These are phyloP conservation scores for Pythium phragmiticola DNA, from an alignment of 352 stramenopile genomes.

Conservation along the genomic window DNA sequence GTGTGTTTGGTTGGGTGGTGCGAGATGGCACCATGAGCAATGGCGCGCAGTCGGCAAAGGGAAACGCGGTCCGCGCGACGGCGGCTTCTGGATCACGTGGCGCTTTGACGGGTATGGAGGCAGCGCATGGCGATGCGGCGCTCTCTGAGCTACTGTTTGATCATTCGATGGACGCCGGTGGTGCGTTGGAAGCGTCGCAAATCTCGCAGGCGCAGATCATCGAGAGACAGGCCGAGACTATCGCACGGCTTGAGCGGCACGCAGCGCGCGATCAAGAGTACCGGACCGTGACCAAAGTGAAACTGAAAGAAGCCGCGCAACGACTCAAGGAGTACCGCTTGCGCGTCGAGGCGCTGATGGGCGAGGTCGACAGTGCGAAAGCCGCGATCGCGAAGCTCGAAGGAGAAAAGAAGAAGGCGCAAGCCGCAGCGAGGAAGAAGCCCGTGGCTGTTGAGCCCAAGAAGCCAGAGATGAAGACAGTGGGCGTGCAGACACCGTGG, in stretches of 20 bases:
- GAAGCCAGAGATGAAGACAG: conserved; percentile 7
- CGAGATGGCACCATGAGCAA: conserved; percentile 21
- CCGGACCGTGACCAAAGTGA: conserved; percentile 55
- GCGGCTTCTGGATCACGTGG: neutral
- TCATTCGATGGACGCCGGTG: conserved; percentile 16
- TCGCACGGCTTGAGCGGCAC: conserved; percentile 46
- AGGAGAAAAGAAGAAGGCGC: conserved; percentile 20
- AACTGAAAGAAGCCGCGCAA: conserved; percentile 64
- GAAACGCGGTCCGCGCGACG: conserved; percentile 11
- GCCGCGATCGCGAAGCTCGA: conserved; percentile 25
- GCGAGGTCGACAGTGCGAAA: conserved; percentile 29
- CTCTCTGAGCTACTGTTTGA: conserved; percentile 22
- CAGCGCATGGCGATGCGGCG: neutral
- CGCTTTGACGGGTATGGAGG: neutral
- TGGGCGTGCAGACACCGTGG: conserved; percentile 28
- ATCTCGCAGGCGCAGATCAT: conserved; percentile 75
- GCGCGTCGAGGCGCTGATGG: conserved; percentile 49
- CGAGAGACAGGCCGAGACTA: conserved; percentile 54
- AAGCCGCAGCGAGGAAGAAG: conserved; percentile 21
- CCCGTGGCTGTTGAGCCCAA: neutral
- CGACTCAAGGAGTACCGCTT: conserved; percentile 62
- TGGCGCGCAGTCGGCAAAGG: conserved; percentile 17
- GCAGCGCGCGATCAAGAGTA: conserved; percentile 42
- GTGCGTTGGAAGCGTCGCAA: conserved; percentile 32
- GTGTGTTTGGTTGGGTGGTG: neutral